Conservation (phyloP, 306 rosid genomes). For the Lablab purpureus region DNA sequence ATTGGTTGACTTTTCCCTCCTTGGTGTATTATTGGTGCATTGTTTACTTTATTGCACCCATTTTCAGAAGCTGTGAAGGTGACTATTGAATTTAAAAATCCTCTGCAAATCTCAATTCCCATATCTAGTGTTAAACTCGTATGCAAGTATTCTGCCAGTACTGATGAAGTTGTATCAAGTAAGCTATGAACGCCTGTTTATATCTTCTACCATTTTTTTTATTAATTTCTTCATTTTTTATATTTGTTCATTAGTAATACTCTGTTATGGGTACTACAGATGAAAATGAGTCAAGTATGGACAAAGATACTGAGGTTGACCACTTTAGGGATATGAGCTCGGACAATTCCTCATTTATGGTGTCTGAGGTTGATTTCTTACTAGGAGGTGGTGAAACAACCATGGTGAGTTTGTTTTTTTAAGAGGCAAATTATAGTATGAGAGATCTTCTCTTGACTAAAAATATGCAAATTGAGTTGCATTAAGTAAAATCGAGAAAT, state of each 20-base stretch:
- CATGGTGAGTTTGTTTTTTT: conserved; percentile 66
- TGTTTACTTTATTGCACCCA: conserved; percentile 42
- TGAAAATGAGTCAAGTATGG: conserved; percentile 51
- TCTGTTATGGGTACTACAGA: conserved; percentile 58
- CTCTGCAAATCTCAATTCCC: conserved; percentile 83
- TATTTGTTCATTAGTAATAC: conserved; percentile 43
- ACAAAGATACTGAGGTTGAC: conserved; percentile 50
- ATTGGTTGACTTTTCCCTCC: neutral
- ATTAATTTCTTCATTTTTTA: conserved; percentile 35
- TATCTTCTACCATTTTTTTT: conserved; percentile 25
- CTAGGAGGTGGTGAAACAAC: conserved; percentile 76
- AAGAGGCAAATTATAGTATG: conserved; percentile 1
- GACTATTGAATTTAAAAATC: conserved; percentile 83
- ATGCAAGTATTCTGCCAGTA: conserved; percentile 70
- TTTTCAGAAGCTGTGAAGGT: conserved; percentile 86
- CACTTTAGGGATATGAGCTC: conserved; percentile 62
- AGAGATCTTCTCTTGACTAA: conserved; percentile 36
- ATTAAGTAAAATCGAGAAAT: conserved; percentile 1
- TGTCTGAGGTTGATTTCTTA: conserved; percentile 75
- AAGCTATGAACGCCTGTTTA: conserved; percentile 43
- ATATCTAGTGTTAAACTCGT: conserved; percentile 76
- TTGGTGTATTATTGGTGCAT: conserved; percentile 32
- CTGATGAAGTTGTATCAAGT: conserved; percentile 66
- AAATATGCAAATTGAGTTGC: conserved; percentile 39
- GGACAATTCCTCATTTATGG: conserved; percentile 57